These are phyloP conservation scores for Nakazawaea populi DNA, from an alignment of 805 yeast species.

Conservation along the genomic window DNA sequence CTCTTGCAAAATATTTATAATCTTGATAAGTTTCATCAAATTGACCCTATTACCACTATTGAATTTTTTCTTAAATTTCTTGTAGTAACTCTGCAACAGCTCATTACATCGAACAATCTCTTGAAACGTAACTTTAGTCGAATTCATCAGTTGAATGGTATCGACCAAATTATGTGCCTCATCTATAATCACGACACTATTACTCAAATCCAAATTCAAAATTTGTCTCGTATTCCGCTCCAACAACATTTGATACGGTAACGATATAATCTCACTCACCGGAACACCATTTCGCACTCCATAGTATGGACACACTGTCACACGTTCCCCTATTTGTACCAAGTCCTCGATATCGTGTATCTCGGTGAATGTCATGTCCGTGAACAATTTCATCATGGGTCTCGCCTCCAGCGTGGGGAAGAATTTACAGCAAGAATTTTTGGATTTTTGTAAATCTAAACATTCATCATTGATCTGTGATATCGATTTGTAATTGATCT, in stretches of 20 bases:
- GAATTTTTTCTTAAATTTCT: slow-evolving; percentile 57
- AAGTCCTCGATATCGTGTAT: slow-evolving; percentile 80
- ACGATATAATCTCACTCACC: slow-evolving; percentile 66
- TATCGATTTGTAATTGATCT: slow-evolving; percentile 42
- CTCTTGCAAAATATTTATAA: slow-evolving; percentile 43
- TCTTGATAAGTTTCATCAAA: slow-evolving; percentile 53
- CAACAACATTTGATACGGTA: slow-evolving; percentile 79
- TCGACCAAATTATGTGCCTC: slow-evolving; percentile 91
- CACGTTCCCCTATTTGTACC: slow-evolving; percentile 47
- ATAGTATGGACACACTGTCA: slow-evolving; percentile 77
- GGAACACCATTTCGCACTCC: slow-evolving; percentile 53
- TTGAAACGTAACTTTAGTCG: slow-evolving; percentile 45
- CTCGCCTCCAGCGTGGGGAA: slow-evolving; percentile 29
- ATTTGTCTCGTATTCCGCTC: slow-evolving; percentile 55
- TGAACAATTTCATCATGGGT: slow-evolving; percentile 33
- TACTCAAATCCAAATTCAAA: slow-evolving; percentile 51
- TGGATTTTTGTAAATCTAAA: slow-evolving; percentile 39
- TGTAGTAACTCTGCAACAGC: slow-evolving; percentile 50
- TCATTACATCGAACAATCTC: slow-evolving; percentile 41
- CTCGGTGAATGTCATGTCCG: slow-evolving; percentile 48
- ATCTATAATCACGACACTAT: slow-evolving; percentile 73
- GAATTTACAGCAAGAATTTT: slow-evolving; percentile 31
- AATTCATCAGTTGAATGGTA: slow-evolving; percentile 63
- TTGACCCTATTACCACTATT: slow-evolving; percentile 69
- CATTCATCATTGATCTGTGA: slow-evolving; percentile 76